These are phyloP conservation scores for Xylaria bambusicola DNA, from an alignment of 495 filamentous ascomycete genomes.

Conservation along the genomic window DNA sequence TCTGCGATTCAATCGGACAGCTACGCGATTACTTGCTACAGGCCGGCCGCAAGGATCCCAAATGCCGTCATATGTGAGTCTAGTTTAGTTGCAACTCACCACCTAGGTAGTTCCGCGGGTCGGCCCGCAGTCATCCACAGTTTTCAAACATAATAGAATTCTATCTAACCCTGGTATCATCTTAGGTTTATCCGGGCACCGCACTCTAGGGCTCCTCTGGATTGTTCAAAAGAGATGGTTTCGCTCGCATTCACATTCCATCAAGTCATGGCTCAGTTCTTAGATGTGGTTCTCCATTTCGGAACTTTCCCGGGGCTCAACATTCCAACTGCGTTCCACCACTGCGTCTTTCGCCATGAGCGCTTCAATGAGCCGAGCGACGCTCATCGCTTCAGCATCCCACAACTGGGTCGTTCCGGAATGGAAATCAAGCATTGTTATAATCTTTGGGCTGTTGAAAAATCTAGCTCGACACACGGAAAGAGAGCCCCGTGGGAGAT, in stretches of 20 bases:
- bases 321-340: conserved; percentile 30
- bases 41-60: background rate
- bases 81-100: too few relatives aligned
- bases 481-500: conserved; percentile 40
- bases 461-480: conserved; percentile 15
- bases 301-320: conserved; percentile 28
- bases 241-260: conserved; percentile 36
- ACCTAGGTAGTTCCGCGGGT: too few relatives aligned
- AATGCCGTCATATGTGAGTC: conserved; percentile 3
- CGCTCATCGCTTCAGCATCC: conserved; percentile 21
- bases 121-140: too few relatives aligned
- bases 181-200: conserved; percentile 37
- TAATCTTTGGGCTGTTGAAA: conserved; percentile 46
- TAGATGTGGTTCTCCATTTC: conserved; percentile 48
- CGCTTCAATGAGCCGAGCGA: conserved; percentile 16
- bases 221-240: conserved; percentile 34
- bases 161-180: too few relatives aligned
- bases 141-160: too few relatives aligned
- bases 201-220: conserved; percentile 34
- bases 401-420: conserved; percentile 43
- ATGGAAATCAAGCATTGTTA: conserved; percentile 39
- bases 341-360: conserved; percentile 14
- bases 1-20: background rate
- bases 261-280: conserved; percentile 44
- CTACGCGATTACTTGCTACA: background rate